These are phyloP conservation scores for Pseudofabraea citricarpa DNA, from an alignment of 2,329 filamentous ascomycete genomes.

Conservation along the genomic window DNA sequence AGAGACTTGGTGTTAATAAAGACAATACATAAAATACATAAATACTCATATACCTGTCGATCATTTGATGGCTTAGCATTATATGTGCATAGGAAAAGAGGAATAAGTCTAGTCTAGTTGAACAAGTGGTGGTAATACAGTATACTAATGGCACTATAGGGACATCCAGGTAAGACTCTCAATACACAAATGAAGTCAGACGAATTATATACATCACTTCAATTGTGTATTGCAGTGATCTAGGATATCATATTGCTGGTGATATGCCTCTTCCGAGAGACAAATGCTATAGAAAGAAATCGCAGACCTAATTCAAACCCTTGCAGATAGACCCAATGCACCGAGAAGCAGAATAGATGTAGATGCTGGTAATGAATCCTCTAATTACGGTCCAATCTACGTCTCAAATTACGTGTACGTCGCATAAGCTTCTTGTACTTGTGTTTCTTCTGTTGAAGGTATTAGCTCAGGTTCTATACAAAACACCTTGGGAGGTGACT, in stretches of 20 bases:
- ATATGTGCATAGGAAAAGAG: no score
- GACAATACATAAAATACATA: background rate
- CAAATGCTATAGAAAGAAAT: constrained; percentile 11
- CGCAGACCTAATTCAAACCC: constrained; percentile 1
- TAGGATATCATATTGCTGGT: background rate
- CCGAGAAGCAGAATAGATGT: constrained; percentile 2
- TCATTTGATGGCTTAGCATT: no score
- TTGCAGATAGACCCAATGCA: constrained; percentile 8
- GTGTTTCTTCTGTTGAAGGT: constrained; percentile 74
- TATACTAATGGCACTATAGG: no score
- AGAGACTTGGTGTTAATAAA: background rate
- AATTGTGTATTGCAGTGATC: background rate
- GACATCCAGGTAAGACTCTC: no score
- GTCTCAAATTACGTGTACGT: constrained; percentile 79
- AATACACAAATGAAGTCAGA: no score
- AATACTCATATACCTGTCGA: no score
- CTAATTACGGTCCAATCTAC: constrained; percentile 49
- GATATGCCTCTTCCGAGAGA: constrained; percentile 12
- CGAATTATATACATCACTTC: no score
- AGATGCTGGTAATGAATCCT: constrained; percentile 1
- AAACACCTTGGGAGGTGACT: background rate
- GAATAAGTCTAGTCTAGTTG: no score
- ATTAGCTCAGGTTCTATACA: background rate
- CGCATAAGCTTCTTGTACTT: constrained; percentile 99
- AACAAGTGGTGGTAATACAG: no score